These are phyloP conservation scores for Vinca minor DNA, from an alignment of 257 asterid genomes.

Conservation along the genomic window DNA sequence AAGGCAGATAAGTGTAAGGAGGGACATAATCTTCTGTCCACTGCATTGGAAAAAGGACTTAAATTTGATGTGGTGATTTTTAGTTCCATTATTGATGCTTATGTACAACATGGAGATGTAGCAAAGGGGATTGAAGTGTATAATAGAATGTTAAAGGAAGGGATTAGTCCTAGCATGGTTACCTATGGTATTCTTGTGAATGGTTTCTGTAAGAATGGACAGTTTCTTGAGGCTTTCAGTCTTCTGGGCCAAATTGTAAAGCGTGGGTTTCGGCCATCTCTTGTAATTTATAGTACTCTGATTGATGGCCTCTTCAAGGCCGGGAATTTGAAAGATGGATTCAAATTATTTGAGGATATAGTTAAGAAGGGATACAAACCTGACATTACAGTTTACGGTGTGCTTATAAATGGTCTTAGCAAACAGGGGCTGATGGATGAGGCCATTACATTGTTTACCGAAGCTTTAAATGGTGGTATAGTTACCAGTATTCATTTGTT, in stretches of 20 bases:
- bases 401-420: conserved; percentile 17
- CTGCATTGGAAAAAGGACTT: conserved; percentile 26
- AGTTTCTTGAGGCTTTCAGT: conserved; percentile 14
- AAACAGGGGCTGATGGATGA: conserved; percentile 19
- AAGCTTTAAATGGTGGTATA: conserved; percentile 24
- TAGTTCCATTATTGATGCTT: conserved; percentile 31
- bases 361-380: conserved; percentile 25
- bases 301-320: conserved; percentile 25
- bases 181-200: conserved; percentile 33
- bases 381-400: conserved; percentile 4
- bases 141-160: conserved; percentile 30
- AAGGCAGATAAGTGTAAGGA: conserved; percentile 29
- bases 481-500: conserved; percentile 25
- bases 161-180: conserved; percentile 27
- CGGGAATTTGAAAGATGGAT: conserved; percentile 24
- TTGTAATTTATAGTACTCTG: conserved; percentile 11
- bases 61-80: conserved; percentile 33
- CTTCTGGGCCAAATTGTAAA: conserved; percentile 18
- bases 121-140: conserved; percentile 23
- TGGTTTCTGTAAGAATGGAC: conserved; percentile 7
- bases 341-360: conserved; percentile 26
- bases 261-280: conserved; percentile 3
- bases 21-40: conserved; percentile 26
- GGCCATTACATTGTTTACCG: conserved; percentile 15
- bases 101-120: conserved; percentile 24